Evolutionary conservation across 2,329 filamentous ascomycete species (phyloP), one percentile per base, ranked within the genome.

Genomic region (Diaporthe australafricana): DNA sequence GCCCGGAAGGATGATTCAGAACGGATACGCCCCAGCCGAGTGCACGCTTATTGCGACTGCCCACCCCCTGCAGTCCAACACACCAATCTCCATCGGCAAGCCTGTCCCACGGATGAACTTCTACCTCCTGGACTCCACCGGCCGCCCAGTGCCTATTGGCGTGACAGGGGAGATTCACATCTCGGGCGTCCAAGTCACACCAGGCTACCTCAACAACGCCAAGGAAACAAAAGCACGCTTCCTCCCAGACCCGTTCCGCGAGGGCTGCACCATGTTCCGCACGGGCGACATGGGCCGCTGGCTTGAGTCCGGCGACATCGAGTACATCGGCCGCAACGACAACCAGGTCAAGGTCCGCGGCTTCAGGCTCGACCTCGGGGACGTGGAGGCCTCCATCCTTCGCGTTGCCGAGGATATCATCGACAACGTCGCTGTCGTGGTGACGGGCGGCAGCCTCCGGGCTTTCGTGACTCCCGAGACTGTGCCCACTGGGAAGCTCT

Each of bases 321-420:
- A 60, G 38, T 60, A 60, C 22, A 60, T 60, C 3, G 56, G 38
- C 22, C 56, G 56, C n/a, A 60, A 60, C 25, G 56, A 60, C 56
- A 60, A 60, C 17, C 56, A 60, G 11, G 56, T 60, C 38, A 60
- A 60, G 38, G 56, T 60, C 14, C 17, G 56, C 38, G 56, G 38
- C 38, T 60, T 60, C 38, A 27, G 56, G 16, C 12, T 60, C 16
- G 56, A 60, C 38, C 56, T 60, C 2, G 56, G 56, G 7, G 56
- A 60, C 5, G 38, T 60, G 38, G 56, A 60, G 38, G 22, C 56
- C 11, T 60, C 56, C 38, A 60, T 60, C 16, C 56, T 60, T 1
- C 38, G 56, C 16, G 56, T 45, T 1, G 38, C 56, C 8, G 22
- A 22, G 17, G 38, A n/a, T 16, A 20, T 60, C 22, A 20, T 60